Conservation (phyloP, 495 filamentous ascomycete genomes). For the Xylaria cubensis region DNA sequence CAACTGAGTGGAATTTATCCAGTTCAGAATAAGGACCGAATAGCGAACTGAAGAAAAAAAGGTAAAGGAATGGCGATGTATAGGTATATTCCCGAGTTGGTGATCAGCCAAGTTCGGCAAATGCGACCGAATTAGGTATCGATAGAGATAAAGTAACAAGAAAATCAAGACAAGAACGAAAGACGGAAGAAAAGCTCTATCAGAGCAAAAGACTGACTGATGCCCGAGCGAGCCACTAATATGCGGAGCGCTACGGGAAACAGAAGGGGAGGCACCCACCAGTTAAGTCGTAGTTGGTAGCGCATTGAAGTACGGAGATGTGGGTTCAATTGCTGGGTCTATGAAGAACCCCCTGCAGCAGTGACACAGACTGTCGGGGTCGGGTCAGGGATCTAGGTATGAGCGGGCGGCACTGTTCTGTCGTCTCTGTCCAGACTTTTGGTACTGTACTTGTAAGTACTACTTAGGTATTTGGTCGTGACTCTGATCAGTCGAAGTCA, state of each 20-base stretch:
- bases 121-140: slow-evolving; percentile 8
- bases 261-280: slow-evolving; percentile 15
- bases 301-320: slow-evolving; percentile 5
- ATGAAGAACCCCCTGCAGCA: slow-evolving; percentile 19
- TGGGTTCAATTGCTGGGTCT: slow-evolving; percentile 5
- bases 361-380: slow-evolving; percentile 20
- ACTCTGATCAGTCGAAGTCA: neutral
- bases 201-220: slow-evolving; percentile 16
- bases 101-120: neutral
- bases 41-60: neutral
- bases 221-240: slow-evolving; percentile 14
- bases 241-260: slow-evolving; percentile 14
- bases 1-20: neutral
- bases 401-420: slow-evolving; percentile 9
- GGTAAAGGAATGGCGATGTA: slow-evolving; percentile 1
- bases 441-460: neutral
- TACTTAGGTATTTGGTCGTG: neutral
- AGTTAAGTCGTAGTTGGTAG: slow-evolving; percentile 8
- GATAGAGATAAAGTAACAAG: slow-evolving; percentile 17
- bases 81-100: slow-evolving; percentile 6
- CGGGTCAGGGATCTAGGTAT: slow-evolving; percentile 2
- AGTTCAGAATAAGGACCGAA: neutral
- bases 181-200: slow-evolving; percentile 12
- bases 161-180: neutral
- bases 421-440: neutral